Conservation (phyloP, 805 yeast genomes). For the Starmerella geochares region DNA sequence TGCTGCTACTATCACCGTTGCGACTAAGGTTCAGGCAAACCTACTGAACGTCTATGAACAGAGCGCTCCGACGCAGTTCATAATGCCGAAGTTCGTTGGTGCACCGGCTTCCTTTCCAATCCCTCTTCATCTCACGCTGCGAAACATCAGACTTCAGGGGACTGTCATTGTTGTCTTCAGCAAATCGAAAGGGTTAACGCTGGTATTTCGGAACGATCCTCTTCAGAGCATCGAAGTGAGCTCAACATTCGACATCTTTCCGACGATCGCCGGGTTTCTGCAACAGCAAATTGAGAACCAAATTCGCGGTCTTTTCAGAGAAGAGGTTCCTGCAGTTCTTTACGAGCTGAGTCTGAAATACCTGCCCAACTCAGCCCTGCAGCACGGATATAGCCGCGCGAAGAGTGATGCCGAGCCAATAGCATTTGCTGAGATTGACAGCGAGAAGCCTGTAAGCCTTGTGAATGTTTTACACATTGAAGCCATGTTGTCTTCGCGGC, state of each 20-base stretch:
- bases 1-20: slow-evolving; percentile 62
- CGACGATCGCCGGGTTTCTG: slow-evolving; percentile 70
- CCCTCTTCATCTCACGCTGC: slow-evolving; percentile 65
- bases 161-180: slow-evolving; percentile 78
- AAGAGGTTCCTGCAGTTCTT: slow-evolving; percentile 69
- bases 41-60: slow-evolving; percentile 55
- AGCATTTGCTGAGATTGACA: slow-evolving; percentile 43
- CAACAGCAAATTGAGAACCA: slow-evolving; percentile 76
- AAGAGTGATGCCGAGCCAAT: slow-evolving; percentile 31
- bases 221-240: slow-evolving; percentile 70
- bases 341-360: slow-evolving; percentile 66
- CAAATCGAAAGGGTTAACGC: slow-evolving; percentile 69
- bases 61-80: slow-evolving; percentile 39
- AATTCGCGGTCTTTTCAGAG: slow-evolving; percentile 69
- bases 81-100: slow-evolving; percentile 55
- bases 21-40: slow-evolving; percentile 75
- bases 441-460: slow-evolving; percentile 55
- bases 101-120: slow-evolving; percentile 61
- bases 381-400: not conserved
- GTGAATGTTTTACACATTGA: slow-evolving; percentile 59
- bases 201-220: slow-evolving; percentile 84
- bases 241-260: slow-evolving; percentile 78
- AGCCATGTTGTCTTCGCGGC: slow-evolving; percentile 61
- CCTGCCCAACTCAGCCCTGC: slow-evolving; percentile 35
- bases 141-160: slow-evolving; percentile 63